A percentile compares a stretch with the other conserved stretches of the same genome.
phyloP scores from a whole-genome alignment of 2,329 filamentous ascomycete species.

The Aspergillus pseudotamarii region DNA sequence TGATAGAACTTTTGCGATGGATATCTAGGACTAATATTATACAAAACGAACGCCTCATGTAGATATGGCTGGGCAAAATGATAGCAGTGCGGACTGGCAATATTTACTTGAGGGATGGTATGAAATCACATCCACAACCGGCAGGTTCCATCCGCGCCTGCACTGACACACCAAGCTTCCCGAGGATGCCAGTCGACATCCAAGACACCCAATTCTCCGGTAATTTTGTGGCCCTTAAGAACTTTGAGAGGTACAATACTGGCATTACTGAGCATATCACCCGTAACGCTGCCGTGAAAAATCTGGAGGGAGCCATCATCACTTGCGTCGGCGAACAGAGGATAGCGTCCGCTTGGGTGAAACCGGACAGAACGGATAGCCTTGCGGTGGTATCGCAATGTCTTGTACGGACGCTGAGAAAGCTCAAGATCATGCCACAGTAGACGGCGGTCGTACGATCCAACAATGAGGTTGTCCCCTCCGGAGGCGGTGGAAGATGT shows the following conservation, averaged over 20 bases:
- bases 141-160: slow-evolving; percentile 90
- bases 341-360: slow-evolving; percentile 74
- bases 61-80: slow-evolving; percentile 20
- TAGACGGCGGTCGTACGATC: slow-evolving; percentile 89
- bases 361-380: slow-evolving; percentile 88
- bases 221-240: slow-evolving; percentile 84
- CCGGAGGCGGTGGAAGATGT: slow-evolving; percentile 85
- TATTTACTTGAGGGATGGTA: slow-evolving; percentile 23
- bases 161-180: slow-evolving; percentile 92
- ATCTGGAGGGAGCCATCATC: slow-evolving; percentile 95
- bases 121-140: slow-evolving; percentile 74
- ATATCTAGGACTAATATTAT: slow-evolving; percentile 30
- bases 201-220: slow-evolving; percentile 83
- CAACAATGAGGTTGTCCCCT: slow-evolving; percentile 91
- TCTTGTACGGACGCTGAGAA: slow-evolving; percentile 89
- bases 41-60: slow-evolving; percentile 30
- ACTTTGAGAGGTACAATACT: slow-evolving; percentile 96
- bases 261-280: slow-evolving; percentile 92
- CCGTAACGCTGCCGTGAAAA: slow-evolving; percentile 95
- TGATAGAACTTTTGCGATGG: slow-evolving; percentile 33
- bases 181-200: slow-evolving; percentile 95
- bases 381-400: slow-evolving; percentile 88
- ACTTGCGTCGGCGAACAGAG: slow-evolving; percentile 90
- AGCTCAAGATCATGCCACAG: slow-evolving; percentile 98
- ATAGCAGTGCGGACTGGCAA: slow-evolving; percentile 25